Base-by-base conservation (phyloP, 192 early-diverging fungal genomes). In the Entomortierella lignicola region DNA sequence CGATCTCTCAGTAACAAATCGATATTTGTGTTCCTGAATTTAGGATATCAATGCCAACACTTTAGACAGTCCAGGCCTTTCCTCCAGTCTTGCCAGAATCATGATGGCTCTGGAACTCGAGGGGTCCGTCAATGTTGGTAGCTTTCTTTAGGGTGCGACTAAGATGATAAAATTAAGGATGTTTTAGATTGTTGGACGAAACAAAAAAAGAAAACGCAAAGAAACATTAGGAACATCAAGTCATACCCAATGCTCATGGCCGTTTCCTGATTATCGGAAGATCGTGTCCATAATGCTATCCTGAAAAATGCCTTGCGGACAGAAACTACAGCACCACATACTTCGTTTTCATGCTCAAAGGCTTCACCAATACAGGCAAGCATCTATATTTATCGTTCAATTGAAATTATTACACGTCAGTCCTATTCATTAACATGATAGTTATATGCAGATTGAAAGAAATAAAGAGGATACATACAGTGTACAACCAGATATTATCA, bases 311-410 rank as follows among this genome's bases (percentile, higher is more conserved):
- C 85, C 82, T 94, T 94, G 52, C 97, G 89, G 66, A 94, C 91
- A 8, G 94, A 94, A n/a, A 96, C 90, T 44, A 98, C 96, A 17
- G 86, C 92, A 12, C 97, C 97, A 81, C 94, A 95, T n/a, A 98
- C 88, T 56, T 97, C 94, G 42, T 92, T 87, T 61, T 89, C 85
- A 51, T 88, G 80, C 20, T 91, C 89, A 72, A 96, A 96, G 31
- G 84, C 85, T 84, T 97, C 96, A 55, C 97, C 97, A 72, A 98
- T 92, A 63, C 90, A 91, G 11, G 93, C 94, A 68, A 98, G 85
- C 71, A 97, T 86, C 93, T 94, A 85, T 17, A 54, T 27, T 4
- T 3, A 42, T 47, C 44, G 20, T 12, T 20, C 44, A 47, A 11
- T 47, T 47, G 15, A 12, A 4, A 3, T 47, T 47, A 47, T 3